A percentile compares a stretch with the other conserved stretches of the same genome.
Conservation (phyloP, 2,329 filamentous ascomycete species). For the Piedraia hortae region DNA sequence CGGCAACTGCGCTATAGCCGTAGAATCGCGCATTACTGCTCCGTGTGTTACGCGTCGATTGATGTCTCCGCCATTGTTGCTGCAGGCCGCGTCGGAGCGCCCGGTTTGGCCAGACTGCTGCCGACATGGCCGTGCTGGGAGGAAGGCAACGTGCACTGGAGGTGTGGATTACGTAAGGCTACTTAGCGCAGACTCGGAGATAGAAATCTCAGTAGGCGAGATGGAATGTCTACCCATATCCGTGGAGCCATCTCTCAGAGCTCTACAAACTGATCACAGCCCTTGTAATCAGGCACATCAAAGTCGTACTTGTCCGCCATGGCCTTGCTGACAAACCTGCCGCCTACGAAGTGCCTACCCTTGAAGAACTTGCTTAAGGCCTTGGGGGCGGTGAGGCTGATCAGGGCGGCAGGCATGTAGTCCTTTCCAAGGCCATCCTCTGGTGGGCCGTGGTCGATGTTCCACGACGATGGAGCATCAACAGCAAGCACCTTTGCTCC, state of each 20-base stretch:
- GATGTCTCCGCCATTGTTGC: conserved; percentile 1
- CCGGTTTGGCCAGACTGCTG: conserved; percentile 1
- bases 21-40: conserved; percentile 1
- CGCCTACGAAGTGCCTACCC: conserved; percentile 77
- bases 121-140: no score
- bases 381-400: conserved; percentile 84
- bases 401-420: conserved; percentile 54
- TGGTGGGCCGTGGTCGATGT: conserved; percentile 68
- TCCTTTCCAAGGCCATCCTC: conserved; percentile 44
- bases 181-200: conserved; percentile 4
- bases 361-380: conserved; percentile 60
- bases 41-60: conserved; percentile 1
- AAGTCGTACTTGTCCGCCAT: conserved; percentile 70
- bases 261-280: conserved; percentile 73
- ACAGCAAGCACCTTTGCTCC: conserved; percentile 59
- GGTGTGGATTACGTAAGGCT: conserved; percentile 3
- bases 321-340: conserved; percentile 53
- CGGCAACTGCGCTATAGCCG: conserved; percentile 4
- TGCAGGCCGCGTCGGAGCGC: conserved; percentile 1
- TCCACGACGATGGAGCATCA: conserved; percentile 84
- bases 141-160: conserved; percentile 1
- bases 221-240: background rate
- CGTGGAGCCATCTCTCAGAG: conserved; percentile 14
- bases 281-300: conserved; percentile 56
- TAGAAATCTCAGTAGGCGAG: conserved; percentile 4